Evolutionary conservation across 768 basidiomycete genomes (phyloP).

Genomic region (Cystofilobasidium capitatum): DNA sequence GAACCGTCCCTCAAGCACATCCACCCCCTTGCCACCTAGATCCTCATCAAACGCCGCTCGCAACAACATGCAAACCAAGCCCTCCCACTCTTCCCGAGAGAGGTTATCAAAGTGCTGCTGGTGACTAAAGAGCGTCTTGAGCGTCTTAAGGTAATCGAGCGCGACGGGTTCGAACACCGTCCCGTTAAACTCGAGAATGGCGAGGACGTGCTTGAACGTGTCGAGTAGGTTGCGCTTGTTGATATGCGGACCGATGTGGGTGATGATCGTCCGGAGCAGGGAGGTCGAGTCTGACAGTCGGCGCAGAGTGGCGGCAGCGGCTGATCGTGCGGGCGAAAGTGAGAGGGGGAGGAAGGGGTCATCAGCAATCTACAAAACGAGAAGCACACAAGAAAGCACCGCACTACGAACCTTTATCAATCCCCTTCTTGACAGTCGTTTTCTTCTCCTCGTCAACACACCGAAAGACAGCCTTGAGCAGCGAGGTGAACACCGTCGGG

Average conservation of each 20-base stretch:
- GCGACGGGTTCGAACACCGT: constrained; percentile 56
- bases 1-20: constrained; percentile 7
- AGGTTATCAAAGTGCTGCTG: constrained; percentile 70
- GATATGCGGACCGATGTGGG: constrained; percentile 57
- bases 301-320: constrained; percentile 45
- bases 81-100: constrained; percentile 56
- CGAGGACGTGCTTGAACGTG: background rate
- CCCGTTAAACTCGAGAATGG: constrained; percentile 48
- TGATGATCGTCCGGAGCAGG: constrained; percentile 51
- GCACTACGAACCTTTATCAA: constrained; percentile 14
- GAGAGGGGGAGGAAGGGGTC: background rate
- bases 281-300: constrained; percentile 60
- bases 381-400: background rate
- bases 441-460: constrained; percentile 56
- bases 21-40: background rate
- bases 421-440: constrained; percentile 42
- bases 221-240: constrained; percentile 36
- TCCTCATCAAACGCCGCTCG: constrained; percentile 48
- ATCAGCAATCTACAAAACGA: background rate
- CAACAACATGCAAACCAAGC: constrained; percentile 60
- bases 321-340: constrained; percentile 39
- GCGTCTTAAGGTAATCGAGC: constrained; percentile 69
- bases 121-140: constrained; percentile 56
- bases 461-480: constrained; percentile 65
- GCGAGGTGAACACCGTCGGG: constrained; percentile 48